phyloP scores from a whole-genome alignment of 2,329 filamentous ascomycete genomes.

The Achaetomium macrosporum region DNA sequence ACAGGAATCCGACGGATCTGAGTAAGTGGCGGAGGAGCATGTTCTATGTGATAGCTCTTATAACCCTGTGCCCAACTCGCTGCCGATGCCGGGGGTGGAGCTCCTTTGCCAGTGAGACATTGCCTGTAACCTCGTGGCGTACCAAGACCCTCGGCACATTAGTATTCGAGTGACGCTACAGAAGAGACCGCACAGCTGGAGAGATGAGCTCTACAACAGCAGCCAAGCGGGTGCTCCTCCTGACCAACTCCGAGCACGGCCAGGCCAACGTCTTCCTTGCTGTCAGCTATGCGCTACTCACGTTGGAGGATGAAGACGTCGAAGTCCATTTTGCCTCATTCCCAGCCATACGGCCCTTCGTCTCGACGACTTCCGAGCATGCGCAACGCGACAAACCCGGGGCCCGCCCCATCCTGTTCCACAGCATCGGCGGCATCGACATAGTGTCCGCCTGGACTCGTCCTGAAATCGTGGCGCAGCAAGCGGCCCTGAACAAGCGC shows the following conservation, averaged over 20 bases:
- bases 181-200: background rate
- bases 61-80: too few relatives aligned
- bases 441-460: conserved; percentile 1
- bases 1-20: too few relatives aligned
- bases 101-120: too few relatives aligned
- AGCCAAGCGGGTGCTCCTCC: background rate
- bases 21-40: too few relatives aligned
- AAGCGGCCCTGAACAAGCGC: background rate
- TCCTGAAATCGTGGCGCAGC: conserved; percentile 2
- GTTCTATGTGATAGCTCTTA: too few relatives aligned
- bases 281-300: conserved; percentile 1
- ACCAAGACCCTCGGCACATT: background rate
- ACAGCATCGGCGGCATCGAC: background rate
- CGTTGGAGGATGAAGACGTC: background rate
- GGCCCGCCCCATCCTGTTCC: conserved; percentile 1
- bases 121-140: background rate
- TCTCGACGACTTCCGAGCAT: background rate
- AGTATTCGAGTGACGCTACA: background rate
- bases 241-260: conserved; percentile 6
- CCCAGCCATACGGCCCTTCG: background rate
- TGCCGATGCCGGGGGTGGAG: too few relatives aligned
- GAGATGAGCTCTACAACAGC: background rate
- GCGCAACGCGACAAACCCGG: background rate
- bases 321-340: conserved; percentile 7
- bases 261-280: conserved; percentile 7